A percentile compares a stretch with the other conserved stretches of the same genome.
phyloP scores from a whole-genome alignment of 345 rosid genomes.

The Linum trigynum region DNA sequence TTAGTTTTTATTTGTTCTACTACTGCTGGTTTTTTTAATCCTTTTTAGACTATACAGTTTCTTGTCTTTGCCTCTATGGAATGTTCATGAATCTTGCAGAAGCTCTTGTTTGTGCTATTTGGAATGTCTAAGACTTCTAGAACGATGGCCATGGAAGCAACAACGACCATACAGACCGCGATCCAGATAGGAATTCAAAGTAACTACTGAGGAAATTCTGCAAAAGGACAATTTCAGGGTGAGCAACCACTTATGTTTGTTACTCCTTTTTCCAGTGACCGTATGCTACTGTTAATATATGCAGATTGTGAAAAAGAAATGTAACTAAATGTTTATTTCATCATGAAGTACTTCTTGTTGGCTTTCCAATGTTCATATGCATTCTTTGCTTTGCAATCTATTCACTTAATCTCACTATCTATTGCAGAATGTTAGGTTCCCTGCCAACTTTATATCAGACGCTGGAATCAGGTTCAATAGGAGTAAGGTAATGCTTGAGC shows the following conservation, averaged over 20 bases:
- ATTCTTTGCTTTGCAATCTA: background rate
- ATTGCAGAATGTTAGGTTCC: slow-evolving; percentile 75
- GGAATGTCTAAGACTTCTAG: too few species aligned
- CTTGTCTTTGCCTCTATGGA: too few species aligned
- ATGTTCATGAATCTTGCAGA: too few species aligned
- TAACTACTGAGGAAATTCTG: slow-evolving; percentile 3
- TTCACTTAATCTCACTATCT: background rate
- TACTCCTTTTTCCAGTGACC: background rate
- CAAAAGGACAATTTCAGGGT: slow-evolving; percentile 1
- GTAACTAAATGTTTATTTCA: background rate
- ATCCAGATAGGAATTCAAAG: background rate
- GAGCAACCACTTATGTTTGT: background rate
- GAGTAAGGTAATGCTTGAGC: slow-evolving; percentile 39
- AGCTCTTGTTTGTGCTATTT: too few species aligned
- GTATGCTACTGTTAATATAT: too few species aligned
- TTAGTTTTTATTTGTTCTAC: too few species aligned
- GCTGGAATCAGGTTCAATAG: slow-evolving; percentile 81
- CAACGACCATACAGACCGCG: background rate
- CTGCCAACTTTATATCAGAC: slow-evolving; percentile 67
- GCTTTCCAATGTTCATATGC: background rate
- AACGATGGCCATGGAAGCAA: background rate
- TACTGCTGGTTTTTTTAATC: too few species aligned
- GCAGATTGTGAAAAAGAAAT: background rate
- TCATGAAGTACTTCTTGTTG: background rate
- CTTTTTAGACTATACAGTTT: too few species aligned